Evolutionary conservation across 1,284 basidiomycete genomes (phyloP).

Genomic region (Trichosporon sp.): DNA sequence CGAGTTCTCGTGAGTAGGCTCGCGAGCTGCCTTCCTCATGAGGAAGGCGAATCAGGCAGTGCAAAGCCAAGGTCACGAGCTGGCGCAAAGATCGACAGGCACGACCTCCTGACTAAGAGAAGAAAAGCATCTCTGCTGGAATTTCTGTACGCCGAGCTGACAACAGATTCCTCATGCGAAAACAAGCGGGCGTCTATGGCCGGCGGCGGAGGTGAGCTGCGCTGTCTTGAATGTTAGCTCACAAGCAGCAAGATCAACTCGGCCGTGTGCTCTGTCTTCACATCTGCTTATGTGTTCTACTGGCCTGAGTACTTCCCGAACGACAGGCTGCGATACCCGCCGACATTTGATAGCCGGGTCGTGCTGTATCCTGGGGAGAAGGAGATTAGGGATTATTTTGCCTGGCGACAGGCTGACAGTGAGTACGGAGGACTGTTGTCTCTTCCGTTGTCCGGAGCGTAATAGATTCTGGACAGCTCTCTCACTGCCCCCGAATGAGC

Average conservation of each 20-base stretch:
- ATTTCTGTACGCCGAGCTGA: neutral
- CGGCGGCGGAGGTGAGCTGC: slow-evolving; percentile 59
- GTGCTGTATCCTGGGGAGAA: slow-evolving; percentile 71
- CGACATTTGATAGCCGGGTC: slow-evolving; percentile 87
- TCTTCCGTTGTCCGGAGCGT: neutral
- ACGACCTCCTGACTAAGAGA: too few species aligned
- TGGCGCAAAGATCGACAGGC: too few species aligned
- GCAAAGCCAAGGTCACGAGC: too few species aligned
- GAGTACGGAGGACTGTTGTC: too few species aligned
- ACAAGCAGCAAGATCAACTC: slow-evolving; percentile 72
- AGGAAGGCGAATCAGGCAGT: too few species aligned
- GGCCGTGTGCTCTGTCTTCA: slow-evolving; percentile 84
- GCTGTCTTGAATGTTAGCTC: neutral
- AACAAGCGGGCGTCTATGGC: slow-evolving; percentile 70
- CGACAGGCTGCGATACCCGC: slow-evolving; percentile 66
- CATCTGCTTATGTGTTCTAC: slow-evolving; percentile 80
- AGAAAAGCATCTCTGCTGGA: neutral
- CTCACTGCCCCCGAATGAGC: neutral
- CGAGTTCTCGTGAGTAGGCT: slow-evolving; percentile 73
- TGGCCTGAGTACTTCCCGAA: slow-evolving; percentile 74
- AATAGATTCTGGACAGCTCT: neutral
- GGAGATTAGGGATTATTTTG: slow-evolving; percentile 84
- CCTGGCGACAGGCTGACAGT: slow-evolving; percentile 96
- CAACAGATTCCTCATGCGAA: slow-evolving; percentile 75
- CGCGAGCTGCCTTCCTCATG: neutral